These are phyloP conservation scores for Globisporangium radiosum DNA, from an alignment of 352 stramenopile species.

Conservation along the genomic window DNA sequence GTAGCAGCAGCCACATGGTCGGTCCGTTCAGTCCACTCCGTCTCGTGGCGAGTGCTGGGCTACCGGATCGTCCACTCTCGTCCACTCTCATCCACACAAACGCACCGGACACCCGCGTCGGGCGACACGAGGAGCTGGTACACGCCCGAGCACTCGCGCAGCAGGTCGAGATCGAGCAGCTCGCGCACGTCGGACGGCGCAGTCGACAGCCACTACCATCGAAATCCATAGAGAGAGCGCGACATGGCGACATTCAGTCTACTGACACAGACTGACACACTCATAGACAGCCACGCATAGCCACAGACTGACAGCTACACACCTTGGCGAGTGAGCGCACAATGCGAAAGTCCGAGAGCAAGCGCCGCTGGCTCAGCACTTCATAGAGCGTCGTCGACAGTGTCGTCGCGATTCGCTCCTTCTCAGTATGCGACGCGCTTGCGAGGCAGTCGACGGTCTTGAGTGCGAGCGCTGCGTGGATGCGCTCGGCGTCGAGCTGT, in stretches of 20 bases:
- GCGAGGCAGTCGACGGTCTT: slow-evolving; percentile 4
- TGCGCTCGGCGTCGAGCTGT: slow-evolving; percentile 59
- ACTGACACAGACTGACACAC: neutral
- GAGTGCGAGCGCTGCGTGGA: slow-evolving; percentile 44
- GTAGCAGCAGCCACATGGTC: neutral
- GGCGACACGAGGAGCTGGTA: slow-evolving; percentile 75
- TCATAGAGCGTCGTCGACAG: slow-evolving; percentile 65
- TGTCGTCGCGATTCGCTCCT: slow-evolving; percentile 20
- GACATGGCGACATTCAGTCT: too few species aligned
- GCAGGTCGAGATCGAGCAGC: slow-evolving; percentile 32
- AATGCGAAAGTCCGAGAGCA: slow-evolving; percentile 80
- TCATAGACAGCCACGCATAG: neutral
- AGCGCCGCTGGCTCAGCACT: slow-evolving; percentile 61
- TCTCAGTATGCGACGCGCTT: slow-evolving; percentile 7
- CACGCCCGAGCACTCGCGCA: slow-evolving; percentile 59
- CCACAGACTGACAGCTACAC: neutral
- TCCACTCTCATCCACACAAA: neutral
- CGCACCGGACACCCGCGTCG: slow-evolving; percentile 68
- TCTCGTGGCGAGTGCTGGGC: too few species aligned
- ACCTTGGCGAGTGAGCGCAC: slow-evolving; percentile 61
- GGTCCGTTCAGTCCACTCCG: neutral
- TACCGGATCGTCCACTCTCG: neutral
- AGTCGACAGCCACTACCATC: slow-evolving; percentile 35
- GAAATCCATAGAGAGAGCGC: neutral
- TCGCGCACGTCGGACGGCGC: slow-evolving; percentile 27